Base-by-base conservation (phyloP, 306 rosid genomes). In the Myrica gale region DNA sequence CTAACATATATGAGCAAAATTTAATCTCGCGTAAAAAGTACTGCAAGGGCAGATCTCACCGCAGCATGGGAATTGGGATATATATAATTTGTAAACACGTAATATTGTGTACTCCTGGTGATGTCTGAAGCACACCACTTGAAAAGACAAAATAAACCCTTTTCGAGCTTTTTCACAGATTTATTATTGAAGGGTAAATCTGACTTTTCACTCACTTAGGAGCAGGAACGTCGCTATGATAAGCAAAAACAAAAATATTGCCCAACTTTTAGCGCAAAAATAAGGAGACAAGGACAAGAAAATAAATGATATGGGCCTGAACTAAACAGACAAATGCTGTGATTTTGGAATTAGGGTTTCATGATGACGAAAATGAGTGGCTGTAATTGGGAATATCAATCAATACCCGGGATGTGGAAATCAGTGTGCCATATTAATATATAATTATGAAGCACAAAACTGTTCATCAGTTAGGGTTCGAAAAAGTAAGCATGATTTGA, bases 301-400 rank as follows among this genome's bases (percentile, higher is more conserved):
- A 42, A 44, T 32, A 75, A 84, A 50, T 79, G 77, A 71, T 32
- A 32, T 80, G 80, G 84, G 82, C 78, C 85, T 78, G 69, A 76
- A 79, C 50, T 47, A 76, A 70, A 73, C 46, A 81, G 74, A 79
- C 74, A 82, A 86, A 83, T 80, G 84, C 82, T 85, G 85, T 76
- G 85, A 80, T 87, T 77, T 85, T 76, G 81, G 87, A 88, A 85
- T 87, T 85, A 83, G 81, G 89, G 83, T 81, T 80, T 80, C 83
- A 83, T 88, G 48, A 86, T 82, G 63, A 76, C 57, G 71, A 21
- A 84, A 85, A 80, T 82, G 85, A 86, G 88, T 82, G 85, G 90
- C 78, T 79, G 71, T 75, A 83, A 83, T n/a, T 81, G 71, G 85
- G 73, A 68, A 68, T 71, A 78, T 71, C 77, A 73, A 79, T 76